Base-by-base conservation (phyloP, 1,284 basidiomycete genomes). In the Papiliotrema laurentii region DNA sequence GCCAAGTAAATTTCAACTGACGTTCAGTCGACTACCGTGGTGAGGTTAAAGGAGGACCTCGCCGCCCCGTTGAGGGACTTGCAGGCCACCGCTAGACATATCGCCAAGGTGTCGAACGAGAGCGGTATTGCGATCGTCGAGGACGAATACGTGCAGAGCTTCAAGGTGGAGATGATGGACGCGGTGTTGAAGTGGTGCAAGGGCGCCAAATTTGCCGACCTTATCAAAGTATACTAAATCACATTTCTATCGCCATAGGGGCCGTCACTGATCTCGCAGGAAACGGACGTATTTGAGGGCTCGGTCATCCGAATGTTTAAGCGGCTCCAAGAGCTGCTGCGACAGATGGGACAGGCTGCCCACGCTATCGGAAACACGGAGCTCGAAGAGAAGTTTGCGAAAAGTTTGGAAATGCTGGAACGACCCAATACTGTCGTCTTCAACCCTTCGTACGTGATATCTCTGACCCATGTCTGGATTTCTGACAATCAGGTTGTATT, bases 121-220 rank as follows among this genome's bases (percentile, higher is more conserved):
- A 87, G 85, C 35, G 94, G 96, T 67, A 77, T 99, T 5, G 76
- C 85, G 0, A 70, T 98, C 33, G 84, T 89, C 47, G 94, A 98
- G 72, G 87, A 97, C 50, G 90, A 97, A 56, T 99, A 98, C 68
- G 90, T 99, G 2, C 80, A 84, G 50, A 87, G 85, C 16, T 99
- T 99, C 84, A 97, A 97, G 73, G 90, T 97, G 25, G 94, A 97
- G 68, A 82, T 99, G 51, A 97, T 97, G 90, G 94, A 97, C 60
- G 87, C 87, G 4, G 94, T 98, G 19, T 80, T 93, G 50, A 87
- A 92, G 61, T 99, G 96, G 96, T 98, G 94, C 75, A 84, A 89
- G 28, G 96, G 96, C 1, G 88, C 90, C n/a, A 89, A 89, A 28
- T 98, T 99, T 74, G 78, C 87, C 1, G 93, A 98, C 34, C 92